Evolutionary conservation across 805 yeast genomes (phyloP), one percentile per base, ranked within the genome.

Genomic region (Wickerhamiella bombiphila): DNA sequence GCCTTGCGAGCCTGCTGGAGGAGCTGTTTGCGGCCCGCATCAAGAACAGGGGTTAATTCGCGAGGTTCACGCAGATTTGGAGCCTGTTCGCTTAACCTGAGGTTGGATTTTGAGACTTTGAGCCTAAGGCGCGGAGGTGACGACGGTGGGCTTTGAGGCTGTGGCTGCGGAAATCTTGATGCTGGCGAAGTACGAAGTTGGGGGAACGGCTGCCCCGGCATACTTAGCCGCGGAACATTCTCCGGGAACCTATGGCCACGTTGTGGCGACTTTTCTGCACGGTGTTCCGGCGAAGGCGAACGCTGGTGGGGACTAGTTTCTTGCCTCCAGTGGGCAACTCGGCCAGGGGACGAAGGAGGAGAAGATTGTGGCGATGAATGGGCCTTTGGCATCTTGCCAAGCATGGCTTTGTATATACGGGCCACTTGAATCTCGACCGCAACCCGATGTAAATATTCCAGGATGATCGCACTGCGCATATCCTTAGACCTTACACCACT

Each of bases 351-450:
- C 42, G 34, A 20, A 30, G 17, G 1, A 3, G 39, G 39, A 4
- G 39, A 29, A 3, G 33, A n/a, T 29, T 20, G 26, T 9, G 34
- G 30, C 17, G 34, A 30, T 21, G 21, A 18, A 6, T 15, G 6
- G 11, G 31, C n/a, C 15, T 5, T 17, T n/a, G 37, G 13, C 16
- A 37, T 21, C 28, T 46, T 42, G 35, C 37, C 42, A 15, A 65
- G 39, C 18, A 63, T 53, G 2, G 74, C 76, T 47, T 67, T 69
- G 53, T 68, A 76, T 8, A 78, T 68, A 35, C 86, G 57, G 8
- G 70, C 71, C n/a, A 75, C 70, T 55, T 78, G 86, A 13, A 76
- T 71, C 39, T 69, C 65, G 37, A 72, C 66, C 13, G 80, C 80
- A 34, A 77, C 48, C 33, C 58, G 64, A 16, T 57, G 59, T 22